Evolutionary conservation across 768 basidiomycete genomes (phyloP), one percentile per base, ranked within the genome.

Genomic region (Baorangia bicolor): DNA sequence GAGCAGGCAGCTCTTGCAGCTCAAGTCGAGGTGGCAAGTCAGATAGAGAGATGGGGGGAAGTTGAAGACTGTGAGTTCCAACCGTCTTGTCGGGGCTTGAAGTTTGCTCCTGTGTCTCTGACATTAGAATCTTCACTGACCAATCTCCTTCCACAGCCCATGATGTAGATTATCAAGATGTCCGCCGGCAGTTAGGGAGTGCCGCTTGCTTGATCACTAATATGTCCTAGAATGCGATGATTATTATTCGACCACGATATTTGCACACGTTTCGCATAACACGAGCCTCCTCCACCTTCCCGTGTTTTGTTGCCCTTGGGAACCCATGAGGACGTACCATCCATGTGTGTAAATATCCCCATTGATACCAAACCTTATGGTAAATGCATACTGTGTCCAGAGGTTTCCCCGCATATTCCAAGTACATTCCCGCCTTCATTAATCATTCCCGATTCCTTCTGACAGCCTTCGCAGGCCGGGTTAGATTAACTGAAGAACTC

Each of bases 31-130:
- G 96, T 99, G 0, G 80, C 86, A 59, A 95, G 93, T 69, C 96
- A 98, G 75, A 98, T 98, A 57, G 85, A 95, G 72, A 81, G 87
- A 46, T 99, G 97, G 97, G 97, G 97, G n/a, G 96, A 98, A 74
- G 97, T 99, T 0, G 97, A 98, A 77, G 97, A 98, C 70, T 92
- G 96, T 98, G 66, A 78, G 97, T 79, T 30, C 42, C 21, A 20
- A 28, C 33, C 6, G 25, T 48, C 14, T 48, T 33, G 39, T 41
- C 33, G 55, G 50, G 47, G 40, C 43, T 47, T 53, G 33, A 49
- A 66, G 43, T 25, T 51, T 27, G 23, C 39, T n/a, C 41, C 10
- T 38, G 34, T 35, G 6, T 20, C 41, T 28, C 40, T 40, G 20
- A 16, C 8, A 33, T 44, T 20, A 14, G 45, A 40, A 23, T 47